Conservation (phyloP, 2,329 filamentous ascomycete species). For the Aspergillus phoenicis region DNA sequence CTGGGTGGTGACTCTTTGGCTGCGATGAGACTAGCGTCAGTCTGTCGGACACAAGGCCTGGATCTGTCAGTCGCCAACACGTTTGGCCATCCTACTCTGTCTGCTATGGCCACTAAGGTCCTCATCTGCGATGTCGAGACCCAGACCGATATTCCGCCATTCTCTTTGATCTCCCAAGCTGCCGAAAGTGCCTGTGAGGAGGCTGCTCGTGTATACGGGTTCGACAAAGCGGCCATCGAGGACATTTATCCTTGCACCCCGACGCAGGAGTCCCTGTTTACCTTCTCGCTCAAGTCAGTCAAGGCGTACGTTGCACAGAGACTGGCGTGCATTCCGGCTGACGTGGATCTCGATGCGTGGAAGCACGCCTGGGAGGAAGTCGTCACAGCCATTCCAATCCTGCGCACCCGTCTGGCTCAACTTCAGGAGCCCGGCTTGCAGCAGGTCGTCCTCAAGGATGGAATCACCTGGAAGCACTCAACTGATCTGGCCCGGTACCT, state of each 20-base stretch:
- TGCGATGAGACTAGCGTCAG: conserved; percentile 39
- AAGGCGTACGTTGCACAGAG: conserved; percentile 51
- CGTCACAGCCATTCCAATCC: conserved; percentile 45
- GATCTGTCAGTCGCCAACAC: conserved; percentile 40
- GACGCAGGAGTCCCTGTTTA: conserved; percentile 48
- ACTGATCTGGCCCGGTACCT: conserved; percentile 31
- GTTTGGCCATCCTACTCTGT: conserved; percentile 38
- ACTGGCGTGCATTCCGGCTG: conserved; percentile 39
- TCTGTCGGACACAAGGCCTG: conserved; percentile 33
- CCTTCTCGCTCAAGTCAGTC: conserved; percentile 47
- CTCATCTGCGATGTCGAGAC: conserved; percentile 30
- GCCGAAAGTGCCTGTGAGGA: conserved; percentile 39
- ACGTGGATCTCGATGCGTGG: conserved; percentile 42
- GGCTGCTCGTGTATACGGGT: conserved; percentile 39
- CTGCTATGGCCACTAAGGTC: conserved; percentile 47
- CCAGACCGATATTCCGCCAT: conserved; percentile 30
- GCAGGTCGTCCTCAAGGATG: conserved; percentile 41
- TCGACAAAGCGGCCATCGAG: conserved; percentile 32
- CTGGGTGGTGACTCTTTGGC: conserved; percentile 40
- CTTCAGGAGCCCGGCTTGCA: conserved; percentile 37
- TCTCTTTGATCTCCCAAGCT: conserved; percentile 37
- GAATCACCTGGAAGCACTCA: conserved; percentile 34
- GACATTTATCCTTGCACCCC: conserved; percentile 48
- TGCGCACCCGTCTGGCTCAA: conserved; percentile 50
- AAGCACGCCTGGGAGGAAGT: conserved; percentile 49